Base-by-base conservation (phyloP, 2,329 filamentous ascomycete genomes). In the Verticillium tricorpus region DNA sequence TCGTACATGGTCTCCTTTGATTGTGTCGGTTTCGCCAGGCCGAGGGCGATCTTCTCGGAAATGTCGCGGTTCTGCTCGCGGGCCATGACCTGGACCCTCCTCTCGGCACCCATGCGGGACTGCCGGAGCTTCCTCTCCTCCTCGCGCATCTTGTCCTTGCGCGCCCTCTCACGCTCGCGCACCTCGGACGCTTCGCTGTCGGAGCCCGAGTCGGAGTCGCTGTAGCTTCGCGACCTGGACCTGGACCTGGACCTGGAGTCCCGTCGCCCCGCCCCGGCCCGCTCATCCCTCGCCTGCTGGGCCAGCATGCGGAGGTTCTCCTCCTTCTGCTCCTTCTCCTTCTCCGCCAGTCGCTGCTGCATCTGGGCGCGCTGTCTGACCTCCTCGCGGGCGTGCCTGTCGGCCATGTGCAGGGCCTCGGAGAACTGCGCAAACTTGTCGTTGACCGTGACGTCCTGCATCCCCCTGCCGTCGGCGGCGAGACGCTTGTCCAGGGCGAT, bases 371-470 rank as follows among this genome's bases (percentile, higher is more conserved):
- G 87, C 73, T 97, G 91, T 71, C 94, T 90, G 61, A 99, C 94
- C 75, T 99, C 95, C 71, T 99, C 95, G 70, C 95, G 86, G 8
- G 95, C 95, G 74, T 98, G 95, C 57, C 94, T 84, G 73, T 99
- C 95, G 1, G 95, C 95, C 66, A 95, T 96, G 74, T 95, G 96
- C 40, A 99, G 80, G 0, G 94, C 93, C 77, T 99, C 95, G 0
- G 93, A 91, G 72, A 99, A 96, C 70, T 96, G 92, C 2, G 94
- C 94, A 72, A 99, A 98, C 73, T 97, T 98, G 81, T 99, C 95
- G 77, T 97, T 98, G 78, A 99, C 98, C 7, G 92, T 90, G 52
- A 97, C 88, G 73, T 99, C 95, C 74, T 97, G 93, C 65, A 99
- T 74, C 0, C 92, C 92, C 70, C 95, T 85, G 14, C 95, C 95